Conservation (phyloP, 345 rosid species). For the Salix koriyanagi region DNA sequence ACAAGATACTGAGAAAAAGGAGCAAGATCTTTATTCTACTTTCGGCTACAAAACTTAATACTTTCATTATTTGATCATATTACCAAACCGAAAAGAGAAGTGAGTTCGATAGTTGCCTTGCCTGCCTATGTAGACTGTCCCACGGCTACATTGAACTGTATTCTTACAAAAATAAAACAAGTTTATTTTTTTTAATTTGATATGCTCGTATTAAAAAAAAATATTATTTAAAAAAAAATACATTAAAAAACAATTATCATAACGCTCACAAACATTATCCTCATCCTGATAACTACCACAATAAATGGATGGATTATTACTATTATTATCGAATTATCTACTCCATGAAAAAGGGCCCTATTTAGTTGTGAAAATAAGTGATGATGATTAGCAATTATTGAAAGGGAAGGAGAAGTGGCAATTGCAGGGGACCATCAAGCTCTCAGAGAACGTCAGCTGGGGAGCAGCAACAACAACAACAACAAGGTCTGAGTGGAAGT, state of each 20-base stretch:
- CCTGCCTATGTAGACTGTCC: too few relatives aligned
- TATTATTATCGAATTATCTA: too few relatives aligned
- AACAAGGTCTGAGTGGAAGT: constrained; percentile 19
- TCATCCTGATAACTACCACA: not conserved
- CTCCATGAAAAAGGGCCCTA: not conserved
- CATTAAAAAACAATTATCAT: too few relatives aligned
- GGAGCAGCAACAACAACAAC: constrained; percentile 53
- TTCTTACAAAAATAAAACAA: too few relatives aligned
- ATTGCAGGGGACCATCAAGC: constrained; percentile 49
- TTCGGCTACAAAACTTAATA: not conserved
- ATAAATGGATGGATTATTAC: not conserved
- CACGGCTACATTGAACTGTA: too few relatives aligned
- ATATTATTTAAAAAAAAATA: too few relatives aligned
- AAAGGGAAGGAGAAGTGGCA: not conserved
- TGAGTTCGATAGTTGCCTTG: not conserved
- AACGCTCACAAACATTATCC: too few relatives aligned
- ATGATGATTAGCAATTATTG: constrained; percentile 12
- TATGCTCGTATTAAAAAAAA: too few relatives aligned
- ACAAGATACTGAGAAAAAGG: too few relatives aligned
- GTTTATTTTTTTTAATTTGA: too few relatives aligned
- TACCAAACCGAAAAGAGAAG: not conserved
- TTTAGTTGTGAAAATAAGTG: not conserved
- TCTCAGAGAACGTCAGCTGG: constrained; percentile 38
- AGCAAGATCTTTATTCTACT: not conserved
- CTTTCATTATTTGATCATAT: not conserved